Evolutionary conservation across 2,329 filamentous ascomycete species (phyloP).

Genomic region (Fusarium sarcochroum): DNA sequence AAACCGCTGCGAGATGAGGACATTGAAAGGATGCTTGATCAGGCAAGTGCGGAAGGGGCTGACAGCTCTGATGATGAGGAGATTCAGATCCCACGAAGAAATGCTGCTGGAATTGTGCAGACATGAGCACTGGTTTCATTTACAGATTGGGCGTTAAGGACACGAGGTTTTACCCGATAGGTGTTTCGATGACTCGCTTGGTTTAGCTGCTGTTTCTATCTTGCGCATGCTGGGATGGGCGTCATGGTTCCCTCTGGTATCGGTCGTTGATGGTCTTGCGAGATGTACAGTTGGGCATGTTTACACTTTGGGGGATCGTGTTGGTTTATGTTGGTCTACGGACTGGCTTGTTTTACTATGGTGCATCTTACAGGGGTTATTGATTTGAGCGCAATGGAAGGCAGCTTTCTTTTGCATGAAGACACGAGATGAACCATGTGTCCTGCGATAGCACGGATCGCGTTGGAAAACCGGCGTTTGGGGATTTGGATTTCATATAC

Average conservation of each 20-base stretch:
- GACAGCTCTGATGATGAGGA: constrained; percentile 72
- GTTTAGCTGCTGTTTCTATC: background rate
- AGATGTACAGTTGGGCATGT: background rate
- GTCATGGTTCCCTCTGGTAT: background rate
- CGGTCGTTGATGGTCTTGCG: background rate
- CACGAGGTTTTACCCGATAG: background rate
- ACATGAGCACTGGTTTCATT: constrained; percentile 28
- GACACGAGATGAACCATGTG: constrained; percentile 29
- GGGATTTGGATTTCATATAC: constrained; percentile 9
- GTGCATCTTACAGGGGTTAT: constrained; percentile 24
- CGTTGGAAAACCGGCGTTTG: constrained; percentile 34
- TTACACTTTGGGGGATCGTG: constrained; percentile 2
- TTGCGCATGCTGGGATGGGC: background rate
- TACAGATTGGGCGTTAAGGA: background rate
- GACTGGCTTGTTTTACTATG: constrained; percentile 18
- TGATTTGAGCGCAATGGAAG: constrained; percentile 29
- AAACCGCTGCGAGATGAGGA: constrained; percentile 66
- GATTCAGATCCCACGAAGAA: constrained; percentile 62
- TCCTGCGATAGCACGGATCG: constrained; percentile 26
- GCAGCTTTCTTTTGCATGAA: constrained; percentile 34
- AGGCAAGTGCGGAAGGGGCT: constrained; percentile 62
- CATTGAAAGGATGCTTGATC: constrained; percentile 71
- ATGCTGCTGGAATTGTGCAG: constrained; percentile 51
- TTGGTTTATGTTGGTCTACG: constrained; percentile 10
- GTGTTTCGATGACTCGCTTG: background rate